Evolutionary conservation across 441 rosid genomes (phyloP).

Genomic region (Adansonia rubrostipa): DNA sequence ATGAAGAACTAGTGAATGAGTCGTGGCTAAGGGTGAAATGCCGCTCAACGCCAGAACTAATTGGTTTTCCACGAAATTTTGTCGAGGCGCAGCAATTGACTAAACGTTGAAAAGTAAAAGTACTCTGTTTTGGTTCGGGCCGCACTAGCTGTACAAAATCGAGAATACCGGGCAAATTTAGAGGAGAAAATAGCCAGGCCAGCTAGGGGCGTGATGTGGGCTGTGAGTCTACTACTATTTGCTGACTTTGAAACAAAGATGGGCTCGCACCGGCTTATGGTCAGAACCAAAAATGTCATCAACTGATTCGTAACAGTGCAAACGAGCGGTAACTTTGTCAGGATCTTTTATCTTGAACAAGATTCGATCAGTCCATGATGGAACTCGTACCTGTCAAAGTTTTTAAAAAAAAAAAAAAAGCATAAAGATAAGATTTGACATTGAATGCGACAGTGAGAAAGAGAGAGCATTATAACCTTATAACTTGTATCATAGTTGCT

Average conservation of each 20-base stretch:
- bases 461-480: slow-evolving; percentile 40
- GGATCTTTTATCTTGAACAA: slow-evolving; percentile 60
- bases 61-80: too few species aligned
- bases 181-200: neutral
- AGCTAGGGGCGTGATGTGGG: too few species aligned
- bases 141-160: too few species aligned
- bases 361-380: slow-evolving; percentile 80
- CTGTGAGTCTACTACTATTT: neutral
- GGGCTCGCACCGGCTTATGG: slow-evolving; percentile 81
- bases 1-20: too few species aligned
- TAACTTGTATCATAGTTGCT: slow-evolving; percentile 65
- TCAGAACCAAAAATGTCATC: slow-evolving; percentile 67
- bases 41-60: too few species aligned
- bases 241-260: slow-evolving; percentile 45
- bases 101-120: too few species aligned
- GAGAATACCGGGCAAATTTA: neutral
- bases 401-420: neutral
- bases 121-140: too few species aligned
- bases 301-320: slow-evolving; percentile 62
- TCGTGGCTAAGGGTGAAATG: too few species aligned
- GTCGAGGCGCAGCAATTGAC: too few species aligned
- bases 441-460: neutral
- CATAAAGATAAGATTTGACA: neutral
- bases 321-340: slow-evolving; percentile 39
- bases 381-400: slow-evolving; percentile 54